Base-by-base conservation (phyloP, 2,329 filamentous ascomycete genomes). In the Dothistroma septosporum region DNA sequence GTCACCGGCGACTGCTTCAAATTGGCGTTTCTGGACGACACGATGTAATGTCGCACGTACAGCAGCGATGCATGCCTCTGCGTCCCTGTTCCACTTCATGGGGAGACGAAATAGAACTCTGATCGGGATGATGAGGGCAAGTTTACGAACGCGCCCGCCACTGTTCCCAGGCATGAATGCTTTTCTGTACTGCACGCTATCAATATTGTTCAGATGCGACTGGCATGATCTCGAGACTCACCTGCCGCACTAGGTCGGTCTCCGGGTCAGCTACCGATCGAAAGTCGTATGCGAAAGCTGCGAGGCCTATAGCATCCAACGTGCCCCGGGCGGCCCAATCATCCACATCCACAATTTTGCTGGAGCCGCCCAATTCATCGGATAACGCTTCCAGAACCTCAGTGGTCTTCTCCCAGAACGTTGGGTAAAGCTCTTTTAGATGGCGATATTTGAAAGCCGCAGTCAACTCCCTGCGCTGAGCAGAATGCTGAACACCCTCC, bases 401-500 rank as follows among this genome's bases (percentile, higher is more conserved):
- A n/a, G 22, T n/a, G 16, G 55, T 44, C 46, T 58, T 58, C 4
- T 22, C 14, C 55, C 55, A 58, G 65, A 64, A 58, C 14, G 53
- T 7, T 0, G 76, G 74, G 55, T 80, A 80, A 1, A 81, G 68
- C 54, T 80, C 77, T 60, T 80, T 80, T 67, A 81, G 68, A 61
- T 80, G 78, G 19, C 78, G 73, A 65, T 77, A 80, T 5, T 76
- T 71, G 62, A 81, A 81, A 1, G 79, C 79, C 0, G 79, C 79
- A 75, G 77, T 77, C 7, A 81, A 69, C 16, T 74, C 68, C 63
- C 76, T 79, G 41, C 79, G 69, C 65, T 81, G 79, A 9, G 84
- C 78, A 77, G 88, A 93, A 74, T 97, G 92, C 68, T 92, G 89
- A 14, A 94, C 89, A 11, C 92, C 92, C 75, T 97, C 92, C 1